Percentiles rank a stretch among this genome's conserved stretches.
Conservation (phyloP, 2,329 filamentous ascomycete species). For the Calonectria leucothoes region DNA sequence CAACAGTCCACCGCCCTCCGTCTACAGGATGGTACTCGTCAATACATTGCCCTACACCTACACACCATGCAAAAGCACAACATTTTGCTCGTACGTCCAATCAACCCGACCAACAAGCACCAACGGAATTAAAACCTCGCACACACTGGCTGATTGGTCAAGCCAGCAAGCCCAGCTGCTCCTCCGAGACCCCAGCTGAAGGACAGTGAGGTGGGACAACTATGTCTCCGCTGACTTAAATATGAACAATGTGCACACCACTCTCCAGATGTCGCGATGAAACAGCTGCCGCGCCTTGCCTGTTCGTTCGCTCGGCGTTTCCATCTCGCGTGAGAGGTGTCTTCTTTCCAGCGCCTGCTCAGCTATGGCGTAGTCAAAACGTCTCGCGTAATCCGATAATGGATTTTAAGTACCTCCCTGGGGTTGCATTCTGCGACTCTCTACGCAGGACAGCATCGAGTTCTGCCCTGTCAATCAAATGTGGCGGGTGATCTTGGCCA, state of each 20-base stretch:
- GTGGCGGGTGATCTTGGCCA: constrained; percentile 31
- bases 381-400: constrained; percentile 6
- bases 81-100: background rate
- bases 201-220: constrained; percentile 28
- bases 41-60: background rate
- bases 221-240: constrained; percentile 33
- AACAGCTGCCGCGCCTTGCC: constrained; percentile 6
- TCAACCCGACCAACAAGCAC: background rate
- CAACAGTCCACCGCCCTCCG: background rate
- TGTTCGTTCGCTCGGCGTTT: background rate
- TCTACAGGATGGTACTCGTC: background rate
- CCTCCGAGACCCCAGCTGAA: constrained; percentile 20
- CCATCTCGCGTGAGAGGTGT: constrained; percentile 5
- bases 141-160: constrained; percentile 6
- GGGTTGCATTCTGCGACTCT: constrained; percentile 12
- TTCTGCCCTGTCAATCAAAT: constrained; percentile 24
- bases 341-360: background rate
- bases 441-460: constrained; percentile 11
- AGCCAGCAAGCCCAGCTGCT: constrained; percentile 12
- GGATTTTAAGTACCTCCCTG: background rate
- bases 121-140: constrained; percentile 6
- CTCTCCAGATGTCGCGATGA: constrained; percentile 14
- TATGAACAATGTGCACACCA: constrained; percentile 19
- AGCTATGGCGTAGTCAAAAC: background rate
- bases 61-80: background rate